Evolutionary conservation across 306 rosid species (phyloP).

Genomic region (Alnus rubra): DNA sequence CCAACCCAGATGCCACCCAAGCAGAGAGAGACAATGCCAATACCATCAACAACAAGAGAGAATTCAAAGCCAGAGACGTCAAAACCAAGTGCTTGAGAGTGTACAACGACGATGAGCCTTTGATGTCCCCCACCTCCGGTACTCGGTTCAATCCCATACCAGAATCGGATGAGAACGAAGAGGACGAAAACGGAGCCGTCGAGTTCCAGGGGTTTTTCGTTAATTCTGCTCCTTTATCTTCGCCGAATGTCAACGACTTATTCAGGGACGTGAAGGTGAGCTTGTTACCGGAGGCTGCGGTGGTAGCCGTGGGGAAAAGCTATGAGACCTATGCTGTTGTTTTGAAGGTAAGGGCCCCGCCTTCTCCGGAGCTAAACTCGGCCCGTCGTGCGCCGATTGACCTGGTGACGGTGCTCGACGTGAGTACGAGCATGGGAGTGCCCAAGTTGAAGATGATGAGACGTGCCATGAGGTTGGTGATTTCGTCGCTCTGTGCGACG

Average conservation of each 20-base stretch:
- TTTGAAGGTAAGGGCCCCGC: slow-evolving; percentile 64
- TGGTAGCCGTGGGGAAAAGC: slow-evolving; percentile 62
- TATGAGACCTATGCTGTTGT: slow-evolving; percentile 71
- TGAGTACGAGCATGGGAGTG: slow-evolving; percentile 49
- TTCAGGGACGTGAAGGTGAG: slow-evolving; percentile 42
- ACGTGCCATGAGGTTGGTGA: slow-evolving; percentile 58
- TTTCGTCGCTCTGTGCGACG: slow-evolving; percentile 60
- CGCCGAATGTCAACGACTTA: slow-evolving; percentile 12
- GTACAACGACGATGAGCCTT: slow-evolving; percentile 88
- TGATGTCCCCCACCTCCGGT: slow-evolving; percentile 64
- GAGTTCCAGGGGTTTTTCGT: slow-evolving; percentile 75
- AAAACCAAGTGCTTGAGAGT: slow-evolving; percentile 55
- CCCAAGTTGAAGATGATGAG: slow-evolving; percentile 66
- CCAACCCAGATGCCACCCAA: background rate
- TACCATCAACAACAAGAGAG: slow-evolving; percentile 15
- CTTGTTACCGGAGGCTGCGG: slow-evolving; percentile 72
- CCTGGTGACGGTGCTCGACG: slow-evolving; percentile 72
- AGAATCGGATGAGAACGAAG: slow-evolving; percentile 81
- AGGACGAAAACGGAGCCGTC: slow-evolving; percentile 32
- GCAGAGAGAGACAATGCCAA: background rate
- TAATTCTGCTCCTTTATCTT: slow-evolving; percentile 28
- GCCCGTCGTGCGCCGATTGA: slow-evolving; percentile 64
- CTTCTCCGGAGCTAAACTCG: slow-evolving; percentile 6
- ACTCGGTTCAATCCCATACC: slow-evolving; percentile 86
- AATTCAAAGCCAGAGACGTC: slow-evolving; percentile 36